Evolutionary conservation across 768 basidiomycete genomes (phyloP).

Genomic region (Chalciporus pseudorubinellus): DNA sequence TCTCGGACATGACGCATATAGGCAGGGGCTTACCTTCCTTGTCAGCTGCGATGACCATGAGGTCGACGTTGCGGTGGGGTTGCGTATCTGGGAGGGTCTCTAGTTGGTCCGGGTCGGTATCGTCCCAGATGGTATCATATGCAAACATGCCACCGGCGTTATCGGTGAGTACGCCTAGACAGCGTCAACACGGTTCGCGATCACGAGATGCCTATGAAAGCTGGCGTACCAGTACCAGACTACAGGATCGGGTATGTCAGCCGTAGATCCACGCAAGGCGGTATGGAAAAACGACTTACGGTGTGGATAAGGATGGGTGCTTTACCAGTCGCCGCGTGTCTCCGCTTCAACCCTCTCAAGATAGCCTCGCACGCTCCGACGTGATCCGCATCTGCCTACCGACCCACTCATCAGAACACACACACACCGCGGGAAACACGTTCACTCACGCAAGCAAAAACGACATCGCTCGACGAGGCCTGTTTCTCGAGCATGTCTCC

Average conservation of each 20-base stretch:
- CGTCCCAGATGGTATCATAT: conserved; percentile 44
- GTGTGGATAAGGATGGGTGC: conserved; percentile 59
- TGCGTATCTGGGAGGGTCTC: conserved; percentile 44
- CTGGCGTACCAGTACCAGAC: conserved; percentile 48
- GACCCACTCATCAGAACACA: too few species aligned
- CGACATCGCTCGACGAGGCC: conserved; percentile 43
- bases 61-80: conserved; percentile 52
- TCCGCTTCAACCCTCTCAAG: conserved; percentile 51
- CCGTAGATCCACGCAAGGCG: too few species aligned
- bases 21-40: conserved; percentile 37
- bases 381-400: conserved; percentile 49
- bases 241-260: conserved; percentile 16
- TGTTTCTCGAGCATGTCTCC: conserved; percentile 40
- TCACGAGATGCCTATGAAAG: not conserved
- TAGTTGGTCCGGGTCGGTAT: conserved; percentile 45
- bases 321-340: conserved; percentile 39
- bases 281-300: conserved; percentile 34
- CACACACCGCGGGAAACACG: too few species aligned
- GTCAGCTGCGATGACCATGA: conserved; percentile 45
- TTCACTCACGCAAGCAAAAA: conserved; percentile 40
- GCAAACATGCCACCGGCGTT: conserved; percentile 41
- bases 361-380: conserved; percentile 43
- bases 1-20: too few species aligned
- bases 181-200: too few species aligned
- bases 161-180: conserved; percentile 43